These are phyloP conservation scores for Pseudocercospora musae DNA, from an alignment of 2,329 filamentous ascomycete species.

Conservation along the genomic window DNA sequence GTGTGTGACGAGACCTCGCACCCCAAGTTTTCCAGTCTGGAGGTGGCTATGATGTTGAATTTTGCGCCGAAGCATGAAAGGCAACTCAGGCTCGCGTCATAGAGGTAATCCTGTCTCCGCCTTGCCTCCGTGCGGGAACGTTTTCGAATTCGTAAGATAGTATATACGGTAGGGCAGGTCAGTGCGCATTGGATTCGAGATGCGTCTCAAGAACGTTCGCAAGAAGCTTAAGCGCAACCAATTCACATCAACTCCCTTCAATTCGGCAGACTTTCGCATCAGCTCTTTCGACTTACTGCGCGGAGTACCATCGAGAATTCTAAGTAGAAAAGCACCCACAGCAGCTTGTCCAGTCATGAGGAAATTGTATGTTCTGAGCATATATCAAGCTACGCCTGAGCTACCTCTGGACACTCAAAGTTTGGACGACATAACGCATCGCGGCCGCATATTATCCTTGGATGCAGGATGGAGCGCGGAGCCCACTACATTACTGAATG, in stretches of 20 bases:
- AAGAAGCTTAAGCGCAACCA: not conserved
- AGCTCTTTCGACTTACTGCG: not conserved
- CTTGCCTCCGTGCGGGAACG: not conserved
- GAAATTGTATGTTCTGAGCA: conserved; percentile 15
- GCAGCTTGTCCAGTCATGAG: not conserved
- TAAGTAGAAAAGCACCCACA: not conserved
- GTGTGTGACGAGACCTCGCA: not conserved
- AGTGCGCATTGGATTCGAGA: not conserved
- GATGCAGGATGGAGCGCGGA: conserved; percentile 5
- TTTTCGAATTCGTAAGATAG: not conserved
- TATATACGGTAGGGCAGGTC: not conserved
- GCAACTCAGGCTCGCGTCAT: not conserved
- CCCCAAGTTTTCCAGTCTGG: not conserved
- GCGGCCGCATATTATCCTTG: conserved; percentile 6
- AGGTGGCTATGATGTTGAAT: not conserved
- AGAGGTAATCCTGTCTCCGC: not conserved
- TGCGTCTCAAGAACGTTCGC: not conserved
- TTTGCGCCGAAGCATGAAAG: not conserved
- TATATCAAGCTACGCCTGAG: conserved; percentile 14
- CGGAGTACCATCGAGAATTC: not conserved
- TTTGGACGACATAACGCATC: conserved; percentile 11
- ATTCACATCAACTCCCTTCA: not conserved
- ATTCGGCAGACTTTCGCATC: not conserved
- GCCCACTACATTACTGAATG: conserved; percentile 3
- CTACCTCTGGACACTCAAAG: conserved; percentile 10